These are phyloP conservation scores for Tremella mesenterica DNA, from an alignment of 768 basidiomycete species.

Conservation along the genomic window DNA sequence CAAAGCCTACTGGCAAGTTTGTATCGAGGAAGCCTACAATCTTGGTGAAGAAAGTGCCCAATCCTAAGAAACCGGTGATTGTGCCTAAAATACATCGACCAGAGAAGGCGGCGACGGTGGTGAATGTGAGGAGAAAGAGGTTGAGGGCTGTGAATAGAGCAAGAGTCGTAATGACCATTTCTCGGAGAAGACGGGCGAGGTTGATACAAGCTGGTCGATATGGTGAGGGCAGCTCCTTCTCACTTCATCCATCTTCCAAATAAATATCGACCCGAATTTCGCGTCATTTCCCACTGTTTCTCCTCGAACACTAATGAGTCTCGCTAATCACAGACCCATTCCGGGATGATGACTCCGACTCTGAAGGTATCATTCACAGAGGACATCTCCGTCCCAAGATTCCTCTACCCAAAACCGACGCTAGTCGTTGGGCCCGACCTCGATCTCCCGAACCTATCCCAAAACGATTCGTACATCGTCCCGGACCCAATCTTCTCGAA, in stretches of 20 bases:
- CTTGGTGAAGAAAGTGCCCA: too few relatives aligned
- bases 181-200: slow-evolving; percentile 1
- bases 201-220: slow-evolving; percentile 23
- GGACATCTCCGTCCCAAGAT: slow-evolving; percentile 15
- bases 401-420: neutral
- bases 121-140: too few relatives aligned
- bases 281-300: too few relatives aligned
- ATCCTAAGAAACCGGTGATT: too few relatives aligned
- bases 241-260: too few relatives aligned
- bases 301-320: neutral
- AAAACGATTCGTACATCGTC: slow-evolving; percentile 17
- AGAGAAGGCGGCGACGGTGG: too few relatives aligned
- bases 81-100: too few relatives aligned
- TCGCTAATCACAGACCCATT: slow-evolving; percentile 15
- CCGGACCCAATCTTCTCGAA: slow-evolving; percentile 21
- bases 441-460: slow-evolving; percentile 18
- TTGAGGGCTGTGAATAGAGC: slow-evolving; percentile 16
- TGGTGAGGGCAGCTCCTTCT: too few relatives aligned
- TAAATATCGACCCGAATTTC: too few relatives aligned
- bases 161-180: slow-evolving; percentile 17
- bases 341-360: slow-evolving; percentile 27
- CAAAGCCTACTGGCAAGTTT: too few relatives aligned
- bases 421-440: slow-evolving; percentile 11
- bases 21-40: too few relatives aligned
- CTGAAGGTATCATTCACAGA: slow-evolving; percentile 2